Percentiles rank a stretch among this genome's conserved stretches.
phyloP scores from a whole-genome alignment of 2,329 filamentous ascomycete genomes.

The Calonectria crousiana region DNA sequence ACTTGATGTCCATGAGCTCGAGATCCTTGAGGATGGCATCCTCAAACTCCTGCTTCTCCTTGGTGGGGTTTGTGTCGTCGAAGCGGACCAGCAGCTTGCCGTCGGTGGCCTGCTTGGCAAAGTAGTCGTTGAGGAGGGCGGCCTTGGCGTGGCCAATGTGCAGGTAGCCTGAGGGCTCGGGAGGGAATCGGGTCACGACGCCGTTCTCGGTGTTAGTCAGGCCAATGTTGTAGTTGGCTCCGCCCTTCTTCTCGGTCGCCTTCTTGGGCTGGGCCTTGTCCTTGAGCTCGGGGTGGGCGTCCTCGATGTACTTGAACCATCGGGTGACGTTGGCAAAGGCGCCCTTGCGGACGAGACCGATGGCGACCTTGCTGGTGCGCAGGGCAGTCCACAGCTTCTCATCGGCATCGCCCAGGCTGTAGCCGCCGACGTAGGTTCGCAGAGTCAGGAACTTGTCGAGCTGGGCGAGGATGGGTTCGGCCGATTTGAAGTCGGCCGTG shows the following conservation, averaged over 20 bases:
- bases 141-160: constrained; percentile 98
- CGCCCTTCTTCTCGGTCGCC: constrained; percentile 77
- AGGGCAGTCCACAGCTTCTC: constrained; percentile 86
- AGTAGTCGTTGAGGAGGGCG: constrained; percentile 94
- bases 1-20: constrained; percentile 89
- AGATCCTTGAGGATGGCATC: constrained; percentile 95
- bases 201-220: constrained; percentile 87
- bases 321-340: constrained; percentile 81
- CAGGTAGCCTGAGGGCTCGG: constrained; percentile 94
- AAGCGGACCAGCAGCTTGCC: constrained; percentile 93
- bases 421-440: constrained; percentile 87
- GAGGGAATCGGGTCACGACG: constrained; percentile 92
- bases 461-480: constrained; percentile 79
- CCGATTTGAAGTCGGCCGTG: constrained; percentile 77
- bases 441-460: constrained; percentile 91
- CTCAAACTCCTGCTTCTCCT: constrained; percentile 97
- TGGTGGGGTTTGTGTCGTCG: constrained; percentile 97
- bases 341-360: constrained; percentile 84
- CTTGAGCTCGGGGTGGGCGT: constrained; percentile 81
- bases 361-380: constrained; percentile 85
- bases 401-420: constrained; percentile 81
- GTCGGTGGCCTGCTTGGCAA: constrained; percentile 92
- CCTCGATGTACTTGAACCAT: constrained; percentile 91
- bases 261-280: constrained; percentile 71
- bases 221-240: constrained; percentile 89